Percentiles rank a stretch among this genome's conserved stretches.
phyloP scores from a whole-genome alignment of 1,284 basidiomycete species.

The Leccinum subrobustum region DNA sequence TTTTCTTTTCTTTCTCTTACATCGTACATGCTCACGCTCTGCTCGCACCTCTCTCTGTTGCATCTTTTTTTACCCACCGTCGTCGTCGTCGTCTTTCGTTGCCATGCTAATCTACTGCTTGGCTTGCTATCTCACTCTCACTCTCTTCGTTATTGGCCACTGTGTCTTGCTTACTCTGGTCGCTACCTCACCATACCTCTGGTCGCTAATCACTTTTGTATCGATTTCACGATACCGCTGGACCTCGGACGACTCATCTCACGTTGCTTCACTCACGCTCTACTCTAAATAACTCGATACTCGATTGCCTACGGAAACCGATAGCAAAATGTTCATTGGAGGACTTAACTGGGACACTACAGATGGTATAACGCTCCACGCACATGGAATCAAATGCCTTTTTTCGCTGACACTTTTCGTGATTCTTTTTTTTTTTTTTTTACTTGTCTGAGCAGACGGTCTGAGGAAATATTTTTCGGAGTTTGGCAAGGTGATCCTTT shows the following conservation, averaged over 20 bases:
- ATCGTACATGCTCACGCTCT: conserved; percentile 22
- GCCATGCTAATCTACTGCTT: conserved; percentile 31
- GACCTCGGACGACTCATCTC: conserved; percentile 30
- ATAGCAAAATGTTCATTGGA: conserved; percentile 98
- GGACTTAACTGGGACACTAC: conserved; percentile 98
- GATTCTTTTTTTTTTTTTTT: conserved; percentile 22
- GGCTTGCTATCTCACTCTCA: conserved; percentile 31
- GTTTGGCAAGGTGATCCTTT: conserved; percentile 60
- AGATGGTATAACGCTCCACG: conserved; percentile 71
- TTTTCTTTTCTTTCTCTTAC: conserved; percentile 8
- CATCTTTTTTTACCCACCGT: conserved; percentile 17
- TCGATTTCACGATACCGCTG: conserved; percentile 38
- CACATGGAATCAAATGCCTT: conserved; percentile 36
- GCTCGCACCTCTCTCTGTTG: conserved; percentile 7
- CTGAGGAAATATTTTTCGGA: conserved; percentile 70
- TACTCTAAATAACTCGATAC: conserved; percentile 35
- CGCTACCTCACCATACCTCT: conserved; percentile 36
- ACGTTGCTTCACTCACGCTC: conserved; percentile 24
- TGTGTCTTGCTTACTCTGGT: conserved; percentile 35
- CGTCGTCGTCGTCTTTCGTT: conserved; percentile 16
- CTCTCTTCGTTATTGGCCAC: conserved; percentile 37
- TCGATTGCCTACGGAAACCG: conserved; percentile 36
- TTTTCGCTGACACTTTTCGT: conserved; percentile 39
- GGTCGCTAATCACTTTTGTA: conserved; percentile 36
- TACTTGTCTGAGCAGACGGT: conserved; percentile 50